Evolutionary conservation across 352 stramenopile species (phyloP).

Genomic region (Globisporangium spinosum): DNA sequence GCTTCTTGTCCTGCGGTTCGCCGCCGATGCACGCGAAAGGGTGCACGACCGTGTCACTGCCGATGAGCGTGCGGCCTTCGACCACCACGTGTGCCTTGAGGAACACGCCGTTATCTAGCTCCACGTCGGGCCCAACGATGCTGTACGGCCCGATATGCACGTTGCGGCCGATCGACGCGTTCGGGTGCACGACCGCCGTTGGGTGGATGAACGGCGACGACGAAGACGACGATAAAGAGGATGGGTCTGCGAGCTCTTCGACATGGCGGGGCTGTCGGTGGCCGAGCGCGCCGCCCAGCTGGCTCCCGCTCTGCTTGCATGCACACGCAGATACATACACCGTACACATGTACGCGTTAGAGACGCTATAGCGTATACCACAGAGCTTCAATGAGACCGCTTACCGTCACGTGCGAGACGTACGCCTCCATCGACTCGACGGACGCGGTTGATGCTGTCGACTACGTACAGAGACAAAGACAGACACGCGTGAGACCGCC

Average conservation of each 20-base stretch:
- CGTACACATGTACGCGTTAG: not conserved
- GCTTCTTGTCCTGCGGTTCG: slow-evolving; percentile 82
- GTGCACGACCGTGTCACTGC: slow-evolving; percentile 50
- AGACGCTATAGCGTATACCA: too few species aligned
- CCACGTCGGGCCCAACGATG: slow-evolving; percentile 65
- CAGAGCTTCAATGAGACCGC: not conserved
- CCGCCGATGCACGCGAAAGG: slow-evolving; percentile 76
- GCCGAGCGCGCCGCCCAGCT: slow-evolving; percentile 1
- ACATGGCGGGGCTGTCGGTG: slow-evolving; percentile 12
- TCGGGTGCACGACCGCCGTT: slow-evolving; percentile 69
- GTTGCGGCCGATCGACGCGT: slow-evolving; percentile 45
- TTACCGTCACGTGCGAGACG: slow-evolving; percentile 41
- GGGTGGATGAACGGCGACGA: slow-evolving; percentile 38
- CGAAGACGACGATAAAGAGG: slow-evolving; percentile 1
- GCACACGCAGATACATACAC: not conserved
- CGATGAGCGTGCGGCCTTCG: slow-evolving; percentile 58
- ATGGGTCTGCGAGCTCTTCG: not conserved
- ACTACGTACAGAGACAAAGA: not conserved
- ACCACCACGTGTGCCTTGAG: slow-evolving; percentile 76
- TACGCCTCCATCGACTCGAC: slow-evolving; percentile 51
- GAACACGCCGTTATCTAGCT: slow-evolving; percentile 56
- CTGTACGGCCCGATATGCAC: slow-evolving; percentile 75
- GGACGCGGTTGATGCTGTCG: slow-evolving; percentile 18
- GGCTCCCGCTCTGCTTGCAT: slow-evolving; percentile 5
- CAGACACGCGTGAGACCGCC: not conserved